Conservation (phyloP, 2,329 filamentous ascomycete genomes). For the Amauroascus niger region DNA sequence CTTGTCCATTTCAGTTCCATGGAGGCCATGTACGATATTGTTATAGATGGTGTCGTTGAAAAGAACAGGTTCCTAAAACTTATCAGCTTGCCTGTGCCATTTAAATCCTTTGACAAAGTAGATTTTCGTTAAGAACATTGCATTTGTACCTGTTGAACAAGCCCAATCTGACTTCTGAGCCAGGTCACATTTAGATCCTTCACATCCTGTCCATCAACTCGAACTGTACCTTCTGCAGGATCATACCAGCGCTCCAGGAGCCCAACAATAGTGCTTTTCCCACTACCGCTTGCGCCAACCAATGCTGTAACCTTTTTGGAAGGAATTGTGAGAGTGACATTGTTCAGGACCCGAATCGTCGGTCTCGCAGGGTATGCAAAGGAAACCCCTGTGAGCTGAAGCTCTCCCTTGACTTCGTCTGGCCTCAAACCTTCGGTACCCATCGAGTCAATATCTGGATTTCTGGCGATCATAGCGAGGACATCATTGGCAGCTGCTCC, state of each 20-base stretch:
- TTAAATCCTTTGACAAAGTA: neutral
- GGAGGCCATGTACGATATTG: slow-evolving; percentile 70
- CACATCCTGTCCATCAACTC: slow-evolving; percentile 43
- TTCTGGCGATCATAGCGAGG: slow-evolving; percentile 35
- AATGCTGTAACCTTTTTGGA: slow-evolving; percentile 47
- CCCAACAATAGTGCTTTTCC: slow-evolving; percentile 49
- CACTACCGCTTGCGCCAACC: slow-evolving; percentile 50
- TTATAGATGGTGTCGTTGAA: slow-evolving; percentile 72
- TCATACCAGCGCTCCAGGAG: slow-evolving; percentile 51
- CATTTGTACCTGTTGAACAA: slow-evolving; percentile 36
- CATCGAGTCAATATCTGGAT: slow-evolving; percentile 33
- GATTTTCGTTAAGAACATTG: neutral
- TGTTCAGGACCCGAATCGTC: slow-evolving; percentile 34
- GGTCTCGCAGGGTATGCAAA: slow-evolving; percentile 42
- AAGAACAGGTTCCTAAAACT: slow-evolving; percentile 64
- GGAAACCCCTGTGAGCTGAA: slow-evolving; percentile 37
- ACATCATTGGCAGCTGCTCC: slow-evolving; percentile 33
- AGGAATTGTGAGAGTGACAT: slow-evolving; percentile 37
- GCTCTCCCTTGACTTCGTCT: slow-evolving; percentile 22
- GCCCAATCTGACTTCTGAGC: slow-evolving; percentile 39
- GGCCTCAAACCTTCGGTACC: slow-evolving; percentile 21
- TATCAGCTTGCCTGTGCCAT: neutral
- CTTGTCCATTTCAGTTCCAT: slow-evolving; percentile 61
- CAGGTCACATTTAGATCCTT: slow-evolving; percentile 40
- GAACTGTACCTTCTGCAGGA: slow-evolving; percentile 41